These are phyloP conservation scores for Pythium volutum DNA, from an alignment of 352 stramenopile species.

Conservation along the genomic window DNA sequence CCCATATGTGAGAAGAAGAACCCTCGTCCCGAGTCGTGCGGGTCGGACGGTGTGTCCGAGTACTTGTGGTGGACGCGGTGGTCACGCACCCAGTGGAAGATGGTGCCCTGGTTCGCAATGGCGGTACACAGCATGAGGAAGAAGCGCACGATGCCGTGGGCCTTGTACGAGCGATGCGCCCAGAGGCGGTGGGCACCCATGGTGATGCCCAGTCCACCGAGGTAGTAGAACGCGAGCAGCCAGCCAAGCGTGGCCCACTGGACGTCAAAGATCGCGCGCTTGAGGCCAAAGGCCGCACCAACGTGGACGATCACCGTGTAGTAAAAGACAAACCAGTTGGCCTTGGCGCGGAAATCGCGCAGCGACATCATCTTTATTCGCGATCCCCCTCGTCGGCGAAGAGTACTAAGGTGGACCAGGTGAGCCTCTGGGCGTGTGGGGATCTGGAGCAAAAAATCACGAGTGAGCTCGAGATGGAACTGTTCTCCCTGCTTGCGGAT, in stretches of 20 bases:
- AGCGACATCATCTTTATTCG: too few relatives aligned
- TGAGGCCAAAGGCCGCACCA: constrained; percentile 84
- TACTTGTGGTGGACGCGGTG: constrained; percentile 99
- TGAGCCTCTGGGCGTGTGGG: too few relatives aligned
- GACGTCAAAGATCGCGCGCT: constrained; percentile 63
- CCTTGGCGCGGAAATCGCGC: too few relatives aligned
- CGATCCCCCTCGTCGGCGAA: too few relatives aligned
- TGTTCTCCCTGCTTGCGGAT: too few relatives aligned
- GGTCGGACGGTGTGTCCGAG: constrained; percentile 93
- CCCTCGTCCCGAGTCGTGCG: constrained; percentile 95
- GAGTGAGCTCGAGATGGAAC: too few relatives aligned
- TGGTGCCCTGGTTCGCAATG: constrained; percentile 97
- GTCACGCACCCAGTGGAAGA: constrained; percentile 98
- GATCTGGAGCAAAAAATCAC: too few relatives aligned
- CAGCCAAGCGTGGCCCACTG: constrained; percentile 88
- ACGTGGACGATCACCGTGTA: constrained; percentile 95
- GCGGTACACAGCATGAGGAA: constrained; percentile 98
- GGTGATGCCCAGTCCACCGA: constrained; percentile 96
- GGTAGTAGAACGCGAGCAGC: constrained; percentile 92
- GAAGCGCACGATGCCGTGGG: constrained; percentile 86
- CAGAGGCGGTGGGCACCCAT: constrained; percentile 97
- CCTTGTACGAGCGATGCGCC: constrained; percentile 96
- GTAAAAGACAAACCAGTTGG: constrained; percentile 98
- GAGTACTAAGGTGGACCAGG: too few relatives aligned
- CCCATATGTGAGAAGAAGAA: constrained; percentile 99